Evolutionary conservation across 2,329 filamentous ascomycete species (phyloP).

Genomic region (Diaporthe sp.): DNA sequence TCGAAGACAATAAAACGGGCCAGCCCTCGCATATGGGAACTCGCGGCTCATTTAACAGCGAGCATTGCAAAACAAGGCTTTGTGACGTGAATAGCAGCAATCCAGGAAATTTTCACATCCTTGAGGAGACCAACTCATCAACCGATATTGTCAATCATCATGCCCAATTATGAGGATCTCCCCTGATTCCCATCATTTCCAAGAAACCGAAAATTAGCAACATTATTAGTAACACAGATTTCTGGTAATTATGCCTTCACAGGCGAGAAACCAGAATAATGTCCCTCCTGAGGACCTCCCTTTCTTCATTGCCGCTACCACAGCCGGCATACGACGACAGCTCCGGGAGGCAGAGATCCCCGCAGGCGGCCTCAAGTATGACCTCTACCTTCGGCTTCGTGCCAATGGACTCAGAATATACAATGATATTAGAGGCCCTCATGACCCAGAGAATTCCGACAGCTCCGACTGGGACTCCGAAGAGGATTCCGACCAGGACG

Average conservation of each 20-base stretch:
- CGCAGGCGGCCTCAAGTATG: not conserved
- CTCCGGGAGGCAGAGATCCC: not conserved
- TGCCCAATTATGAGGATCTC: too few relatives aligned
- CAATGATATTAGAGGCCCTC: not conserved
- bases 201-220: not conserved
- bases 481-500: not conserved
- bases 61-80: not conserved
- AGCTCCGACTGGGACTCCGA: not conserved
- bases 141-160: not conserved
- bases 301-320: not conserved
- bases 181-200: not conserved
- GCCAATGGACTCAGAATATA: slow-evolving; percentile 1
- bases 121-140: not conserved
- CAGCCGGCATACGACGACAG: not conserved
- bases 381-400: not conserved
- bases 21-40: not conserved
- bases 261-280: not conserved
- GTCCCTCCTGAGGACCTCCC: slow-evolving; percentile 2
- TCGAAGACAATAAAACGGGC: not conserved
- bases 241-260: not conserved
- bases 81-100: not conserved
- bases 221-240: not conserved
- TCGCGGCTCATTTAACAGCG: not conserved
- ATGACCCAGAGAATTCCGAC: not conserved
- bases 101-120: not conserved